Conservation (phyloP, 2,329 filamentous ascomycete species). For the Dryadomyces sulphureus region DNA sequence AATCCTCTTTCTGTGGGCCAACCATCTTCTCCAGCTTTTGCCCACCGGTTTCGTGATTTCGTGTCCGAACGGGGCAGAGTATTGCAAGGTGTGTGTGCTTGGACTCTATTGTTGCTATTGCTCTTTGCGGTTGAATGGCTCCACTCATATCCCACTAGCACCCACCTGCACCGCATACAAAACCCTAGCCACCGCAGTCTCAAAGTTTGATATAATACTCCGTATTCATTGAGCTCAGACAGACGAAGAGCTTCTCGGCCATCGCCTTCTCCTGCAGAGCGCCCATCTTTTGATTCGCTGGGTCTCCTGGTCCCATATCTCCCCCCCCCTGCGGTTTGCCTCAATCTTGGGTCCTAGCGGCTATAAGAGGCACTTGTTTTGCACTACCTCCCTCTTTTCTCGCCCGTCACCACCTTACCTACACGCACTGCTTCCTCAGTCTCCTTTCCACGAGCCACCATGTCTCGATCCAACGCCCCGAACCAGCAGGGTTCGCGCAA, state of each 20-base stretch:
- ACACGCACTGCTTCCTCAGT: no score
- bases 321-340: background rate
- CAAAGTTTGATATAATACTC: background rate
- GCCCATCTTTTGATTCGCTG: no score
- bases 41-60: constrained; percentile 6
- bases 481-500: constrained; percentile 59
- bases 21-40: background rate
- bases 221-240: background rate
- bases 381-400: background rate
- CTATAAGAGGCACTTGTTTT: background rate
- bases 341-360: background rate
- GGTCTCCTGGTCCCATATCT: no score
- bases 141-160: constrained; percentile 3
- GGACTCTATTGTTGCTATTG: constrained; percentile 5
- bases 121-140: constrained; percentile 5
- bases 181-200: background rate
- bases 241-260: no score
- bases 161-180: constrained; percentile 5
- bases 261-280: no score
- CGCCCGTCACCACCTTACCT: no score
- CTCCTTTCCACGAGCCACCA: constrained; percentile 16
- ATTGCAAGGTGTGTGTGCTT: constrained; percentile 9
- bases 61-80: constrained; percentile 3
- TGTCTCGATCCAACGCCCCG: constrained; percentile 43
- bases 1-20: constrained; percentile 1